A percentile compares a stretch with the other conserved stretches of the same genome.
These are phyloP conservation scores for Byssothecium circinans DNA, from an alignment of 2,329 filamentous ascomycete genomes.

Conservation along the genomic window DNA sequence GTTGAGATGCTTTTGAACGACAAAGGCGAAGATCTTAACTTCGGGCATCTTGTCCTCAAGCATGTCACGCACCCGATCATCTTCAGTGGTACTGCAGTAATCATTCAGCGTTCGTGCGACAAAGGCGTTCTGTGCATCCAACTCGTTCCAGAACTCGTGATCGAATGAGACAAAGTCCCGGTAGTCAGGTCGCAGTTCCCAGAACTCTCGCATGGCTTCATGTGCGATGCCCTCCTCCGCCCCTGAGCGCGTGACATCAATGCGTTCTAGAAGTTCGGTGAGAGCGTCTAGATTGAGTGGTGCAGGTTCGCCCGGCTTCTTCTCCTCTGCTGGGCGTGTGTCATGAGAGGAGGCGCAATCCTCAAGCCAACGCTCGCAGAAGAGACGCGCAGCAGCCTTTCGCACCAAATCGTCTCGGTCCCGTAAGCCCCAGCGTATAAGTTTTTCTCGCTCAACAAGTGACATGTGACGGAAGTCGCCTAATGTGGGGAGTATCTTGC, in stretches of 20 bases:
- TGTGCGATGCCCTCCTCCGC: conserved; percentile 87
- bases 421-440: conserved; percentile 89
- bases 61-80: conserved; percentile 72
- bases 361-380: conserved; percentile 96
- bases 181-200: conserved; percentile 87
- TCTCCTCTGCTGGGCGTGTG: conserved; percentile 58
- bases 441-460: conserved; percentile 90
- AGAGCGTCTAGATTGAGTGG: conserved; percentile 72
- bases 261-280: conserved; percentile 86
- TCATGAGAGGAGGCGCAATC: conserved; percentile 76
- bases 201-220: conserved; percentile 94
- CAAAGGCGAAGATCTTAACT: conserved; percentile 86
- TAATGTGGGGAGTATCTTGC: conserved; percentile 79
- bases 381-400: conserved; percentile 85
- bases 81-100: conserved; percentile 76
- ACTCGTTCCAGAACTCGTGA: conserved; percentile 76
- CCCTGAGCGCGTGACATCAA: conserved; percentile 89
- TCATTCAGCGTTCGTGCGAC: conserved; percentile 92
- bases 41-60: conserved; percentile 94
- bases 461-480: conserved; percentile 95
- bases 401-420: conserved; percentile 94
- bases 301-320: conserved; percentile 48
- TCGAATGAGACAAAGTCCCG: conserved; percentile 71
- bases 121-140: conserved; percentile 85
- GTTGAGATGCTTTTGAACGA: conserved; percentile 77